A percentile compares a stretch with the other conserved stretches of the same genome.
Evolutionary conservation across 176 grass and related monocot species (phyloP).

Genomic region (Oryza longistaminata): DNA sequence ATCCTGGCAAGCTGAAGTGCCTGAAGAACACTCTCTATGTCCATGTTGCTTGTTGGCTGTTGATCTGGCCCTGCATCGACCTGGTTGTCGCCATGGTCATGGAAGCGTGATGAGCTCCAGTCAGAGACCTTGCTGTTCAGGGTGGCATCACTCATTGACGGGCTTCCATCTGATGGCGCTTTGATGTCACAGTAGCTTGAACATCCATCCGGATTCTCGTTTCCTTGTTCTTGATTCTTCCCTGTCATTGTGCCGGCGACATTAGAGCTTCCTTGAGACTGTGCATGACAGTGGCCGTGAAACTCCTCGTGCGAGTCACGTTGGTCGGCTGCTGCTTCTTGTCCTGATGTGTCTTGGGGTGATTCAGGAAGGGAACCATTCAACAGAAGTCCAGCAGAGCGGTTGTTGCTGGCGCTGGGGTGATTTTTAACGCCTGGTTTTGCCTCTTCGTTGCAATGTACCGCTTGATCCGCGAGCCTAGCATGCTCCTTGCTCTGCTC

Average conservation of each 20-base stretch:
- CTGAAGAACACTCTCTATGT: slow-evolving; percentile 62
- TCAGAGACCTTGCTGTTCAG: slow-evolving; percentile 42
- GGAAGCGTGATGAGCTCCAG: slow-evolving; percentile 48
- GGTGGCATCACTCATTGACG: slow-evolving; percentile 29
- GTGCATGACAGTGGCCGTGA: not conserved
- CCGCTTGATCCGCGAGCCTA: slow-evolving; percentile 9
- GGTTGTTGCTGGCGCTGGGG: not conserved
- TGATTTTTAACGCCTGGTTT: slow-evolving; percentile 28
- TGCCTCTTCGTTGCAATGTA: not conserved
- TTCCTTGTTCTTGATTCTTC: not conserved
- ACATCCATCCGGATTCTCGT: slow-evolving; percentile 42
- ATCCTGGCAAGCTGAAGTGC: slow-evolving; percentile 71
- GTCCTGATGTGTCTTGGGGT: slow-evolving; percentile 7
- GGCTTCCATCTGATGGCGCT: slow-evolving; percentile 48
- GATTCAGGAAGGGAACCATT: slow-evolving; percentile 33
- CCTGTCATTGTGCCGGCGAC: slow-evolving; percentile 3
- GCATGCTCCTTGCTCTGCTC: slow-evolving; percentile 29
- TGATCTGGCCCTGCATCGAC: slow-evolving; percentile 22
- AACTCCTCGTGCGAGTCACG: slow-evolving; percentile 16
- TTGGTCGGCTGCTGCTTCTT: not conserved
- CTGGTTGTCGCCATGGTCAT: slow-evolving; percentile 40
- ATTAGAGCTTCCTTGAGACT: slow-evolving; percentile 25
- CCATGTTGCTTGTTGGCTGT: slow-evolving; percentile 14
- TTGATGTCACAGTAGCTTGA: slow-evolving; percentile 30
- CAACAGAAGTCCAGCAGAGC: not conserved